A percentile compares a stretch with the other conserved stretches of the same genome.
Conservation (phyloP, 148 eudicot species). For the Gaultheria prostrata region DNA sequence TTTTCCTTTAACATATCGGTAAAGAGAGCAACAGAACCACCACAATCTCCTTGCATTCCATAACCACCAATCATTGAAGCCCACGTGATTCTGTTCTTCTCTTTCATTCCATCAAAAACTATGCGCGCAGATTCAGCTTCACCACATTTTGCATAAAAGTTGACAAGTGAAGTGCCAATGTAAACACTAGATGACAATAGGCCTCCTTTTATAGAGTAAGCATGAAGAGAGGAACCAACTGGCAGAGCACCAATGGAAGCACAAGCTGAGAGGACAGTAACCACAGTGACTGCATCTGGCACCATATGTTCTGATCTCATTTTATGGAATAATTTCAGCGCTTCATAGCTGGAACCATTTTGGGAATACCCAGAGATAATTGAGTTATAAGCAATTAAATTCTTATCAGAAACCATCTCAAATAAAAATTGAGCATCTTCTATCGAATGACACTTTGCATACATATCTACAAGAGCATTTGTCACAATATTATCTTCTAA, state of each 20-base stretch:
- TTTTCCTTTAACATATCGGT: slow-evolving; percentile 56
- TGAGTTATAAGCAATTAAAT: slow-evolving; percentile 73
- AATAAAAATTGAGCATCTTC: slow-evolving; percentile 34
- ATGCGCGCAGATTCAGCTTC: slow-evolving; percentile 53
- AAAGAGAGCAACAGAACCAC: slow-evolving; percentile 55
- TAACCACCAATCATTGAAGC: slow-evolving; percentile 70
- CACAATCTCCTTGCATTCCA: slow-evolving; percentile 66
- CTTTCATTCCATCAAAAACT: slow-evolving; percentile 62
- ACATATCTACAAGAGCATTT: slow-evolving; percentile 84
- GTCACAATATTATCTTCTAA: slow-evolving; percentile 47
- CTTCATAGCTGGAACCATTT: slow-evolving; percentile 46
- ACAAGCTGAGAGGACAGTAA: slow-evolving; percentile 61
- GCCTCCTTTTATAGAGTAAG: slow-evolving; percentile 50
- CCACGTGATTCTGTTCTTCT: slow-evolving; percentile 65
- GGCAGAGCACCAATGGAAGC: slow-evolving; percentile 47
- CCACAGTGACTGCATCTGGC: slow-evolving; percentile 68
- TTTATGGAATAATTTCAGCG: slow-evolving; percentile 50
- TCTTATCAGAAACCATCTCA: slow-evolving; percentile 26
- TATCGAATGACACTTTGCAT: slow-evolving; percentile 56
- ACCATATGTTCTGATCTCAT: slow-evolving; percentile 48
- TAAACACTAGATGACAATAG: slow-evolving; percentile 39
- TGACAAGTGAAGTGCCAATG: slow-evolving; percentile 59
- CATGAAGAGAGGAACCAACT: slow-evolving; percentile 66
- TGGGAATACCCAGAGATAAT: slow-evolving; percentile 70
- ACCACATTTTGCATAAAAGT: slow-evolving; percentile 89